Evolutionary conservation across 2,329 filamentous ascomycete species (phyloP).

Genomic region (Cladorrhinum sp.): DNA sequence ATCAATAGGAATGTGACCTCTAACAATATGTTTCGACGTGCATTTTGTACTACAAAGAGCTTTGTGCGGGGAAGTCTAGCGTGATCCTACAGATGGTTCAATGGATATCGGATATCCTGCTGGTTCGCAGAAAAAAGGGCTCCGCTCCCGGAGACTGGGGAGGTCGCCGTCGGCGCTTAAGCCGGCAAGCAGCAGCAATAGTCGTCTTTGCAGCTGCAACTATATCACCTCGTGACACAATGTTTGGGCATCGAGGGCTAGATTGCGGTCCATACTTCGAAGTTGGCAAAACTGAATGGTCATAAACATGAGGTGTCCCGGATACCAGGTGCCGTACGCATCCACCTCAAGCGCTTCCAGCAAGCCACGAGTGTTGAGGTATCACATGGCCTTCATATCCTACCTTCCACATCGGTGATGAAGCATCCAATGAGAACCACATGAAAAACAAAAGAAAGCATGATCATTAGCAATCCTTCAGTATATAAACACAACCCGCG

Average conservation of each 20-base stretch:
- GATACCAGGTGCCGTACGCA: not conserved
- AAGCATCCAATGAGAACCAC: not conserved
- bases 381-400: not conserved
- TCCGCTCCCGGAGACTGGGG: conserved; percentile 1
- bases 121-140: not conserved
- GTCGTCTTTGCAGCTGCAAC: not conserved
- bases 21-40: not conserved
- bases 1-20: too few species aligned
- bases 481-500: conserved; percentile 3
- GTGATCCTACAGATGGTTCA: not conserved
- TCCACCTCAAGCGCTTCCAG: not conserved
- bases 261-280: not conserved
- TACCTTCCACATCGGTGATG: not conserved
- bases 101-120: not conserved
- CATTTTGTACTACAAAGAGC: not conserved
- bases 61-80: not conserved
- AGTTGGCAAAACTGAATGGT: not conserved
- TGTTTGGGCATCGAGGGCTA: not conserved
- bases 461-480: conserved; percentile 16
- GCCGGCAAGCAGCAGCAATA: not conserved
- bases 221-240: not conserved
- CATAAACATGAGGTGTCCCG: not conserved
- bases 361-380: not conserved
- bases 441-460: conserved; percentile 9
- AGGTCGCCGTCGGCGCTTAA: not conserved